phyloP scores from a whole-genome alignment of 768 basidiomycete species.

The Termitomyces sp. region DNA sequence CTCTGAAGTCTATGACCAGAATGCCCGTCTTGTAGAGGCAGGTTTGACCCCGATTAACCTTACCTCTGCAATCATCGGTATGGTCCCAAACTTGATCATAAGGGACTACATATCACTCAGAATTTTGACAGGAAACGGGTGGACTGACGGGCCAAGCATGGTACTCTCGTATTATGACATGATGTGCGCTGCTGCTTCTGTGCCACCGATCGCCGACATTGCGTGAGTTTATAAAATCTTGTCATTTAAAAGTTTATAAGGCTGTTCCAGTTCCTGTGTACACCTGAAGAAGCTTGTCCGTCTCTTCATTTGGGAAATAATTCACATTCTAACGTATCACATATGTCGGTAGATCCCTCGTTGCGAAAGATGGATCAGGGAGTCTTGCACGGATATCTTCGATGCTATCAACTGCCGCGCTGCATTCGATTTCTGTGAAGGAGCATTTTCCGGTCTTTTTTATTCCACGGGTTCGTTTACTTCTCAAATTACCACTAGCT shows the following conservation, averaged over 20 bases:
- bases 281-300: constrained; percentile 57
- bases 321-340: neutral
- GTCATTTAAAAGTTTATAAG: neutral
- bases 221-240: constrained; percentile 41
- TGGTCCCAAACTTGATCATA: constrained; percentile 5
- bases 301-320: constrained; percentile 1
- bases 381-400: constrained; percentile 57
- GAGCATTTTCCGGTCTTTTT: constrained; percentile 42
- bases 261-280: constrained; percentile 42
- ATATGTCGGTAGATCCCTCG: constrained; percentile 54
- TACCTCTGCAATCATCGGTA: constrained; percentile 69
- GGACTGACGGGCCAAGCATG: constrained; percentile 52
- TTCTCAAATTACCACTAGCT: neutral
- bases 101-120: neutral
- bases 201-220: constrained; percentile 43
- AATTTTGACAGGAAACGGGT: constrained; percentile 49
- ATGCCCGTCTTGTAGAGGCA: constrained; percentile 46
- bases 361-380: constrained; percentile 54
- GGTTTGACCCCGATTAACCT: constrained; percentile 63
- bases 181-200: constrained; percentile 49
- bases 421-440: constrained; percentile 58
- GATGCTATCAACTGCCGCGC: constrained; percentile 66
- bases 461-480: constrained; percentile 33
- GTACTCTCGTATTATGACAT: constrained; percentile 42
- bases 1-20: constrained; percentile 72